Evolutionary conservation across 768 basidiomycete genomes (phyloP), one percentile per base, ranked within the genome.

Genomic region (Leccinum uliginosum): DNA sequence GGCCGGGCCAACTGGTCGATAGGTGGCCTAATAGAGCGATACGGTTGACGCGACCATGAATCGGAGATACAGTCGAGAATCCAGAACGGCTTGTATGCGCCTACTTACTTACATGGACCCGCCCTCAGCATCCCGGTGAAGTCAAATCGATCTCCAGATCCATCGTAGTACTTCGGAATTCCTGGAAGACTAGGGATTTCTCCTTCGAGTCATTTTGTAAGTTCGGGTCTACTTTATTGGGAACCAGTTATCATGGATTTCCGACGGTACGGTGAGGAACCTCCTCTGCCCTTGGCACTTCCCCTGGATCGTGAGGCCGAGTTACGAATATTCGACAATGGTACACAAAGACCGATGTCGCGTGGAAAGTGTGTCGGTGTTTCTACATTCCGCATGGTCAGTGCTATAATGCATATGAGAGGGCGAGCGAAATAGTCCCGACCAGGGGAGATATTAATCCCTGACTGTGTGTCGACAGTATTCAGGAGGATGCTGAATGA

Each of bases 361-460:
- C 67, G 46, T 9, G 79, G 45, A 68, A 90, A 86, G 43, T 67
- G 59, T 10, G 64, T 51, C 47, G 82, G 59, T 0, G 89, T 90
- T 11, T 71, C 66, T 57, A 78, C 73, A 59, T 85, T 89, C 56
- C 88, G 75, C 9, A 83, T 64, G 3, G 72, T 74, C 26, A 86
- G 69, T 10, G 76, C 76, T 34, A 83, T 62, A 53, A 71, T n/a
- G n/a, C n/a, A n/a, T 30, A 52, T 19, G 59, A 59, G 15, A 80
- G 60, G 11, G 69, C 69, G 19, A 74, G 51, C 44, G 26, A 65
- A 12, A 90, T 68, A 6, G 80, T 78, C 14, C 73, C 72, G 1
- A 85, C 75, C 4, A 91, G 74, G 0, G 83, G 73, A 8, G 81
- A 79, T 47, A 89, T 79, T 38, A 90, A 32, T 12, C 12, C 30